phyloP scores from a whole-genome alignment of 495 filamentous ascomycete genomes.

The Elasticomyces elasticus region DNA sequence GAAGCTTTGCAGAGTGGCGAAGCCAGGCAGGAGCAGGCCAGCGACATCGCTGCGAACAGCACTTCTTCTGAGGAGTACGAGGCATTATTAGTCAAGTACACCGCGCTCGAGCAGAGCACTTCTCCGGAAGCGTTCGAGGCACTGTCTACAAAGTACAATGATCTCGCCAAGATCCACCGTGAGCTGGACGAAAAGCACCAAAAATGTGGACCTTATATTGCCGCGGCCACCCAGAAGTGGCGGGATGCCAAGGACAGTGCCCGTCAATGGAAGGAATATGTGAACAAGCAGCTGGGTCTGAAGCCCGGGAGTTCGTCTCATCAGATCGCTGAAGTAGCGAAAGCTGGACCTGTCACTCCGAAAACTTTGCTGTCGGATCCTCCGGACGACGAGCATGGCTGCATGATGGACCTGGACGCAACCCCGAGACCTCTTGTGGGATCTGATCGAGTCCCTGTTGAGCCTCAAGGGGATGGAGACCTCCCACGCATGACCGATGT shows the following conservation, averaged over 20 bases:
- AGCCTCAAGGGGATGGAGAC: not conserved
- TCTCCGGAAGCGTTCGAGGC: no score
- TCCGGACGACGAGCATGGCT: constrained; percentile 14
- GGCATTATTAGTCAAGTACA: constrained; percentile 21
- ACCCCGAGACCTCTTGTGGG: not conserved
- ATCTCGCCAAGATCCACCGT: constrained; percentile 12
- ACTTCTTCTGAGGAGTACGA: constrained; percentile 7
- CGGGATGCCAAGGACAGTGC: constrained; percentile 22
- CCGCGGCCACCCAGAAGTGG: constrained; percentile 21
- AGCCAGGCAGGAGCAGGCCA: not conserved
- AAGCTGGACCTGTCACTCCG: not conserved
- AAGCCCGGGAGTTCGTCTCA: constrained; percentile 6
- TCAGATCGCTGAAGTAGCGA: not conserved
- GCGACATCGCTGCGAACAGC: not conserved
- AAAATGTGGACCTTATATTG: constrained; percentile 14
- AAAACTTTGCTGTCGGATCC: not conserved
- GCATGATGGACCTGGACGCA: constrained; percentile 6
- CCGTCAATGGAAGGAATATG: constrained; percentile 20
- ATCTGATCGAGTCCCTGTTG: not conserved
- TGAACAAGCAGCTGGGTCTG: not conserved
- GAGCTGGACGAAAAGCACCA: constrained; percentile 8
- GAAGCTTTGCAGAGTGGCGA: not conserved
- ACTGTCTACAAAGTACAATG: constrained; percentile 23
- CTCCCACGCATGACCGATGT: not conserved
- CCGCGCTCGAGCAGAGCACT: no score